Conservation (phyloP, 768 basidiomycete genomes). For the Naganishia friedmannii region DNA sequence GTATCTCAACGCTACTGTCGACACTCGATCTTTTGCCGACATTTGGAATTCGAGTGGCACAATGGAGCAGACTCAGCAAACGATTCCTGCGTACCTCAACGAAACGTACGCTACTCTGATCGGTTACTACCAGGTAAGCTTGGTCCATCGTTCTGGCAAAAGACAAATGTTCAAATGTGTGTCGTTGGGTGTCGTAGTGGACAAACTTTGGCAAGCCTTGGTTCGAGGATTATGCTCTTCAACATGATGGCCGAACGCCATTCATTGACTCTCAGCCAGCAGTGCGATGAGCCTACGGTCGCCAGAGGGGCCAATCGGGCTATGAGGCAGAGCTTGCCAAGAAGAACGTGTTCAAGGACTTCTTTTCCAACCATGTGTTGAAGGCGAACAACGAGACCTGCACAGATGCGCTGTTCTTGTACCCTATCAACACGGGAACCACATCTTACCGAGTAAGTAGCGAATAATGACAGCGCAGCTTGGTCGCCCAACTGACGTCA, state of each 20-base stretch:
- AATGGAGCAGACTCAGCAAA: slow-evolving; percentile 30
- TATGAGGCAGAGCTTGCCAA: slow-evolving; percentile 33
- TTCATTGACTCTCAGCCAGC: slow-evolving; percentile 37
- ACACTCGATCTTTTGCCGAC: slow-evolving; percentile 33
- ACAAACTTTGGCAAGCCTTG: slow-evolving; percentile 38
- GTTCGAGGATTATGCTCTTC: slow-evolving; percentile 38
- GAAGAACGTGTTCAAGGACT: slow-evolving; percentile 38
- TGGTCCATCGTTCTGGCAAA: not conserved
- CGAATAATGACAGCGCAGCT: not conserved
- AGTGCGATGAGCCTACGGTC: slow-evolving; percentile 39
- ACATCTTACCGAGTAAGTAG: slow-evolving; percentile 36
- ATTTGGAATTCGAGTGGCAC: slow-evolving; percentile 38
- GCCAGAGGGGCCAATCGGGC: slow-evolving; percentile 28
- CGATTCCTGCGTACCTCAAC: slow-evolving; percentile 29
- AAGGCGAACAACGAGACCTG: slow-evolving; percentile 37
- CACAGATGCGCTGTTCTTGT: slow-evolving; percentile 37
- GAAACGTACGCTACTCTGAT: slow-evolving; percentile 34
- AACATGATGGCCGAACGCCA: slow-evolving; percentile 39
- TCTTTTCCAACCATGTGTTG: slow-evolving; percentile 34
- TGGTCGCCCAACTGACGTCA: not conserved
- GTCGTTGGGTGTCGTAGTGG: slow-evolving; percentile 24
- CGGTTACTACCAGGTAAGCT: slow-evolving; percentile 31
- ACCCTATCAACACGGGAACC: slow-evolving; percentile 30
- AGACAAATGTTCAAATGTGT: not conserved
- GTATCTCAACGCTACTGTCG: slow-evolving; percentile 34